Evolutionary conservation across 2,329 filamentous ascomycete species (phyloP).

Genomic region (Exophiala alcalophila): DNA sequence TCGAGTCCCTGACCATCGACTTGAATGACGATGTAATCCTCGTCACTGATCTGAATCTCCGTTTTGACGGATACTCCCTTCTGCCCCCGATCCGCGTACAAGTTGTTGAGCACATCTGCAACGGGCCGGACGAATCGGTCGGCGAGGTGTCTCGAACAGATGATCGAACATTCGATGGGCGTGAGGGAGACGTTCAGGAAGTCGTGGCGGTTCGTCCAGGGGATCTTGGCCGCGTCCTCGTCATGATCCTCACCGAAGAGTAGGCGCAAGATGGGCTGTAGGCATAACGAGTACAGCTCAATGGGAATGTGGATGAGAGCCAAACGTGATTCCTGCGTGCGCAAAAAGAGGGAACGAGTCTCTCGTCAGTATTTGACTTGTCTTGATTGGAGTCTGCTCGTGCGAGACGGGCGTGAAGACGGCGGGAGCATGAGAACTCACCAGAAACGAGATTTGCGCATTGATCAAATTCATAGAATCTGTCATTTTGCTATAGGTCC

Average conservation of each 20-base stretch:
- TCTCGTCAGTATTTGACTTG: not conserved
- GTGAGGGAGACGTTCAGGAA: slow-evolving; percentile 95
- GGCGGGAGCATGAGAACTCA: slow-evolving; percentile 20
- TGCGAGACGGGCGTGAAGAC: no score
- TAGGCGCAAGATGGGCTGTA: slow-evolving; percentile 83
- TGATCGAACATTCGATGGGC: slow-evolving; percentile 86
- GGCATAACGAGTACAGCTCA: slow-evolving; percentile 69
- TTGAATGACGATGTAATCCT: slow-evolving; percentile 83
- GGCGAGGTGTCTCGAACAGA: slow-evolving; percentile 75
- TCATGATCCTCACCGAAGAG: slow-evolving; percentile 63
- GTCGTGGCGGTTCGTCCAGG: slow-evolving; percentile 59
- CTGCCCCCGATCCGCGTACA: slow-evolving; percentile 33
- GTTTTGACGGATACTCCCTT: slow-evolving; percentile 42
- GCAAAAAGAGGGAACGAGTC: not conserved
- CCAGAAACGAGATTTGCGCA: slow-evolving; percentile 31
- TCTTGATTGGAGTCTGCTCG: not conserved
- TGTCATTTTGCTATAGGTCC: slow-evolving; percentile 17
- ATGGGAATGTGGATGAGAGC: slow-evolving; percentile 88
- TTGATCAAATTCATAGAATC: slow-evolving; percentile 31
- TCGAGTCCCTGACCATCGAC: slow-evolving; percentile 88
- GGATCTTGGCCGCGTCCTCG: slow-evolving; percentile 34
- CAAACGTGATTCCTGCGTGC: slow-evolving; percentile 72
- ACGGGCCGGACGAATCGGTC: slow-evolving; percentile 71
- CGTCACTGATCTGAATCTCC: slow-evolving; percentile 70
- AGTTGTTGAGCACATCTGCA: slow-evolving; percentile 58